These are phyloP conservation scores for Lachnellula subtilissima DNA, from an alignment of 2,329 filamentous ascomycete genomes.

Conservation along the genomic window DNA sequence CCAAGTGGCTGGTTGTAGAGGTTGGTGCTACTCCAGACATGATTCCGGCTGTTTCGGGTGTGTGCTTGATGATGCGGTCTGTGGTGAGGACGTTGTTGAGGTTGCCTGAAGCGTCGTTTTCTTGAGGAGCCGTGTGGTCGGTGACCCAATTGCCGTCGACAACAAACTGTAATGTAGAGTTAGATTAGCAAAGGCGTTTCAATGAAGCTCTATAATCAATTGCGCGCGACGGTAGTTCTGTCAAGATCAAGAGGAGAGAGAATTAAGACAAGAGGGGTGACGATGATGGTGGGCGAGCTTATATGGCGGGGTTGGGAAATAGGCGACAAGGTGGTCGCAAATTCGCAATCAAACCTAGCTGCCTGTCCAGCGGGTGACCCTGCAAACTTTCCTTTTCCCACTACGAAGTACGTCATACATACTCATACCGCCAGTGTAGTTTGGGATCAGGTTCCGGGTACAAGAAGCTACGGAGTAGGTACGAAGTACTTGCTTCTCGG, in stretches of 20 bases:
- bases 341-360: too few species aligned
- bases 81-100: constrained; percentile 87
- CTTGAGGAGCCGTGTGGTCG: constrained; percentile 74
- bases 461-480: constrained; percentile 4
- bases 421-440: background rate
- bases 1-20: constrained; percentile 67
- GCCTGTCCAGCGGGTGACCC: background rate
- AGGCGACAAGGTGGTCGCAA: constrained; percentile 14
- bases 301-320: constrained; percentile 25
- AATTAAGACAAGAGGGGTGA: too few species aligned
- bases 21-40: constrained; percentile 65
- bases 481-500: background rate
- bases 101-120: constrained; percentile 78
- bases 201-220: background rate
- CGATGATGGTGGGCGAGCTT: background rate
- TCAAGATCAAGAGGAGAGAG: background rate
- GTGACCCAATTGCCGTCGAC: constrained; percentile 88
- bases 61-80: constrained; percentile 57
- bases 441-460: too few species aligned
- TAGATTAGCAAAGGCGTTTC: constrained; percentile 1
- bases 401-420: constrained; percentile 24
- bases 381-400: constrained; percentile 8
- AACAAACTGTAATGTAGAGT: constrained; percentile 63
- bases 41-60: constrained; percentile 42
- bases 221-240: background rate